These are phyloP conservation scores for Deuterostichococcus epilithicus DNA, from an alignment of 139 green algal species.

Conservation along the genomic window DNA sequence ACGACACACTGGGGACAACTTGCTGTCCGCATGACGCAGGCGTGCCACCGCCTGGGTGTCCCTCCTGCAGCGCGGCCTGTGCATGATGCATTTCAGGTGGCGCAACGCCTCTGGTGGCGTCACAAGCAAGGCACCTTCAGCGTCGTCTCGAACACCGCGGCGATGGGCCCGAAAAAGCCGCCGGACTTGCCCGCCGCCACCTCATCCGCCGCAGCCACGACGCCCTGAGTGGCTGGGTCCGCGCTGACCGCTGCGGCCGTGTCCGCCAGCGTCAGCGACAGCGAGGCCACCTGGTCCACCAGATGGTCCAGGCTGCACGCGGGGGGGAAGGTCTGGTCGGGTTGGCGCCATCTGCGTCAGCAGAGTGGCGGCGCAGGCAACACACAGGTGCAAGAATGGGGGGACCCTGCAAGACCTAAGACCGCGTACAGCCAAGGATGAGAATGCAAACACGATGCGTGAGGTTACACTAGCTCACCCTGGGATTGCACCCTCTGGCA, in stretches of 20 bases:
- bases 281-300: constrained; percentile 27
- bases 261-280: constrained; percentile 40
- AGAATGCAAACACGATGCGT: not conserved
- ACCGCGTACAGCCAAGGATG: not conserved
- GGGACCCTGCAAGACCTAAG: not conserved
- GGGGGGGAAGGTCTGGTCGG: no score
- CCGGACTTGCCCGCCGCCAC: constrained; percentile 14
- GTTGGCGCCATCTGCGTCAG: not conserved
- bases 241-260: constrained; percentile 11
- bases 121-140: constrained; percentile 52
- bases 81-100: not conserved
- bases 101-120: no score
- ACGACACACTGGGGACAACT: not conserved
- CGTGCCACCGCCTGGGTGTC: not conserved
- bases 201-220: constrained; percentile 14
- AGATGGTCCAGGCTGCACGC: constrained; percentile 32
- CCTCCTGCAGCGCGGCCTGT: not conserved
- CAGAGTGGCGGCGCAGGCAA: not conserved
- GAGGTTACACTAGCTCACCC: not conserved
- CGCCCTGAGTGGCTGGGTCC: constrained; percentile 5
- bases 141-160: constrained; percentile 64
- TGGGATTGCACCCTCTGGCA: not conserved
- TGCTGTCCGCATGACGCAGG: not conserved
- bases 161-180: constrained; percentile 65
- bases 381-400: not conserved